phyloP scores from a whole-genome alignment of 2,329 filamentous ascomycete genomes.

The Ascocoryne sarcoides region DNA sequence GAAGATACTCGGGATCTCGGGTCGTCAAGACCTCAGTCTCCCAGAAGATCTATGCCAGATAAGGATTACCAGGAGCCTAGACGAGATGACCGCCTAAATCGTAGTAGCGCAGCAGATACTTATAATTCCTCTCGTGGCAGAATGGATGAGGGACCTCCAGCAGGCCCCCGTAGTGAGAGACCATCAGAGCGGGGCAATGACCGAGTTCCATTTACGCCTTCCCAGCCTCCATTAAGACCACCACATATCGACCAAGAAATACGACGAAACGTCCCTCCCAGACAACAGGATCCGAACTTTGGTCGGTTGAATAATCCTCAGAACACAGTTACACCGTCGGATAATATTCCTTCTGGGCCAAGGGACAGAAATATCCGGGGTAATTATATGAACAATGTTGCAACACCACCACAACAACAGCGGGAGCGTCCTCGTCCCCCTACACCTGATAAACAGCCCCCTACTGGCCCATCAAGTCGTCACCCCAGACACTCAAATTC shows the following conservation, averaged over 20 bases:
- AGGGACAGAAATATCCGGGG: constrained; percentile 39
- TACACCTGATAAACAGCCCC: constrained; percentile 27
- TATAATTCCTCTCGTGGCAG: constrained; percentile 16
- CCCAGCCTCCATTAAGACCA: constrained; percentile 32
- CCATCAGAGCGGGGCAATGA: constrained; percentile 39
- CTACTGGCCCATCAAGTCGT: constrained; percentile 28
- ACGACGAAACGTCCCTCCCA: constrained; percentile 29
- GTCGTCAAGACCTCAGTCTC: constrained; percentile 38
- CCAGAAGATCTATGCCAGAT: constrained; percentile 36
- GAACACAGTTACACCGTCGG: constrained; percentile 36
- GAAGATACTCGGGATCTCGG: constrained; percentile 24
- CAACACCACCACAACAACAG: constrained; percentile 7
- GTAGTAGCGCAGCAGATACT: constrained; percentile 14
- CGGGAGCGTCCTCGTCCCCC: constrained; percentile 23
- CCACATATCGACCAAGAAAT: constrained; percentile 35
- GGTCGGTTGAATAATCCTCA: constrained; percentile 54
- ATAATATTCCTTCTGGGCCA: constrained; percentile 46
- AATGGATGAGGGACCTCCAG: constrained; percentile 24
- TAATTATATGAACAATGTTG: constrained; percentile 15
- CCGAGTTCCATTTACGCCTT: constrained; percentile 34
- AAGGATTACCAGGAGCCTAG: constrained; percentile 29
- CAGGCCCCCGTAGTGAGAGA: constrained; percentile 31
- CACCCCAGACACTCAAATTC: constrained; percentile 21
- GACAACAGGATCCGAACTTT: constrained; percentile 49
- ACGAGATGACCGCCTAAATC: constrained; percentile 23